Percentiles rank a stretch among this genome's conserved stretches.
Conservation (phyloP, 305 asterid genomes). For the Fraxinus paxiana region DNA sequence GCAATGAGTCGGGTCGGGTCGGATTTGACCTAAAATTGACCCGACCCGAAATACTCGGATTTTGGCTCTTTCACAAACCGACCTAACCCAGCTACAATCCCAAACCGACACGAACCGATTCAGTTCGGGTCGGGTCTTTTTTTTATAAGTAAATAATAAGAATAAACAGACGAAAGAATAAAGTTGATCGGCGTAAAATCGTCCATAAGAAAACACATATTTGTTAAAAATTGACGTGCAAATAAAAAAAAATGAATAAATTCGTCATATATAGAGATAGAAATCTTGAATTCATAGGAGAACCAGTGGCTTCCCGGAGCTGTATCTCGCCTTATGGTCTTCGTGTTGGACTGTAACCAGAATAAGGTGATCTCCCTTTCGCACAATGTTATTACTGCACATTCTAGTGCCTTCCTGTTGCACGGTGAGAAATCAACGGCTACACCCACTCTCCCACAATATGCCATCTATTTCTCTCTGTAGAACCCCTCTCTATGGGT, state of each 20-base stretch:
- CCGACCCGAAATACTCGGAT: too few relatives aligned
- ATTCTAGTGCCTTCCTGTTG: constrained; percentile 64
- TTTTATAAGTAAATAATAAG: too few relatives aligned
- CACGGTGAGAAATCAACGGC: constrained; percentile 82
- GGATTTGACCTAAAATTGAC: too few relatives aligned
- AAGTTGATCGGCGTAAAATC: background rate
- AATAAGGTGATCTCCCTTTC: constrained; percentile 67
- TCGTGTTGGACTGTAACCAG: constrained; percentile 57
- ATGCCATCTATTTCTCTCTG: constrained; percentile 41
- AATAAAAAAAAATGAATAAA: constrained; percentile 3
- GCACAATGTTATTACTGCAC: constrained; percentile 69
- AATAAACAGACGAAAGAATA: background rate
- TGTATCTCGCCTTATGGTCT: constrained; percentile 73
- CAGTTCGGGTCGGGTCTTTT: too few relatives aligned
- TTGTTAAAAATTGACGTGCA: background rate
- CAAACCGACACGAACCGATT: too few relatives aligned
- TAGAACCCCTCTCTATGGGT: background rate
- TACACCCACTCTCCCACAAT: constrained; percentile 61
- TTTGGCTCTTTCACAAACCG: too few relatives aligned
- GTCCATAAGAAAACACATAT: background rate
- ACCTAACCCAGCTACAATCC: too few relatives aligned
- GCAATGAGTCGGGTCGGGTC: too few relatives aligned
- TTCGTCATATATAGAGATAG: background rate
- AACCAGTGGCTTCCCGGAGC: constrained; percentile 86
- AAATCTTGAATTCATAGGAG: constrained; percentile 51